Evolutionary conservation across 2,329 filamentous ascomycete species (phyloP).

Genomic region (Microcera coccophila): DNA sequence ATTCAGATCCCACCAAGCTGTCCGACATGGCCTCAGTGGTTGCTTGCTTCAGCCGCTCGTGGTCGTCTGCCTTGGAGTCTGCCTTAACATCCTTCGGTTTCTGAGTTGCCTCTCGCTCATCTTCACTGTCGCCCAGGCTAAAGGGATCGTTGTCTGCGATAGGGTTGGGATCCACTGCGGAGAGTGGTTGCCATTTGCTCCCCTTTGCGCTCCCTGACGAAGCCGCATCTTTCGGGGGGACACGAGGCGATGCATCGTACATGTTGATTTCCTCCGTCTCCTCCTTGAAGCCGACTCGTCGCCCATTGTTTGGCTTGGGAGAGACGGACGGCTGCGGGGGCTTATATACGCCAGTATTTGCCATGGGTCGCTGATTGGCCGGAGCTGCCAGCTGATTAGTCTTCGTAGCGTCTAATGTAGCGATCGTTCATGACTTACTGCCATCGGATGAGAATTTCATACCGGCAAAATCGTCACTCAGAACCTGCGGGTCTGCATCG

Average conservation of each 20-base stretch:
- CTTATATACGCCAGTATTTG: constrained; percentile 80
- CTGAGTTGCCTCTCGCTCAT: constrained; percentile 66
- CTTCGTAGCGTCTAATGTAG: neutral
- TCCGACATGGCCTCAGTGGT: constrained; percentile 60
- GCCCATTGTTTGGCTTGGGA: constrained; percentile 45
- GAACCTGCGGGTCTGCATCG: constrained; percentile 86
- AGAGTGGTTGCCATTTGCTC: constrained; percentile 97
- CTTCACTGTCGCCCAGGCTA: constrained; percentile 91
- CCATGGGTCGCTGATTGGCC: constrained; percentile 56
- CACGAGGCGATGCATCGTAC: constrained; percentile 62
- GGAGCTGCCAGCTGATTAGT: constrained; percentile 28
- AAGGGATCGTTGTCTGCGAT: constrained; percentile 93
- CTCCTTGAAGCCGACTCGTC: constrained; percentile 57
- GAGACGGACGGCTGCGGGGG: constrained; percentile 53
- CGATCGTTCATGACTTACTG: constrained; percentile 44
- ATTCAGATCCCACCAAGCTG: constrained; percentile 43
- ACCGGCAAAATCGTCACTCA: constrained; percentile 82
- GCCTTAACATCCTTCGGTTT: constrained; percentile 53
- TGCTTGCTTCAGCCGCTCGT: constrained; percentile 61
- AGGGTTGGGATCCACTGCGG: constrained; percentile 74
- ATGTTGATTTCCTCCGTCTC: constrained; percentile 74
- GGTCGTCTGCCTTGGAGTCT: constrained; percentile 52
- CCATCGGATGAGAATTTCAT: constrained; percentile 61
- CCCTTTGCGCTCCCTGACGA: constrained; percentile 55
- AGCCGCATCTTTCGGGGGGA: constrained; percentile 48